Base-by-base conservation (phyloP, 1,139 yeast species). In the Dujonia santamariae region DNA sequence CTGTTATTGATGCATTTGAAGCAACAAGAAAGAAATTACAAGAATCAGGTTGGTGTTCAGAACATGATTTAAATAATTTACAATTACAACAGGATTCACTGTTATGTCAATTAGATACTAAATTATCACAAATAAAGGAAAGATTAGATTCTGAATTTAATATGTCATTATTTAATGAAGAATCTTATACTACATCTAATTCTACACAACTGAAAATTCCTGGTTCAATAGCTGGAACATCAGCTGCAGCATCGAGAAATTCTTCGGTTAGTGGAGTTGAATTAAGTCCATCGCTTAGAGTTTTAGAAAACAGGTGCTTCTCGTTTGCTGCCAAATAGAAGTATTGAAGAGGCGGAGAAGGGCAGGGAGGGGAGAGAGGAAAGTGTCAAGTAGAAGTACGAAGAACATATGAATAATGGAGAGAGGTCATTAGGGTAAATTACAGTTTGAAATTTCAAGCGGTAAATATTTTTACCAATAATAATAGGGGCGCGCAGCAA, bases 1-100 rank as follows among this genome's bases (percentile, higher is more conserved):
- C 58, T n/a, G 50, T 63, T 17, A 51, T 50, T 28, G 63, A 61
- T 14, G 68, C 69, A 3, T 69, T 57, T 42, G 62, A 55, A 29
- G 46, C 53, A 17, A 62, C 74, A n/a, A 61, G 51, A 35, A 50
- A 53, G 31, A 54, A 65, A 36, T 55, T 69, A 38, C 39, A 46
- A 19, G 57, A 56, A 27, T 59, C 67, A 34, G 75, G 75, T 2
- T 69, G 75, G 75, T 67, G 73, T 43, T 66, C 73, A 2, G 49
- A 48, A 23, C 66, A 66, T 40, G 75, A 69, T 46, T 57, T 69
- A 47, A 59, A 65, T 40, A 67, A 66, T 48, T 53, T 67, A 34
- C 63, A 57, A 42, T 45, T 63, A 26, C 72, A 66, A 41, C 59
- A 59, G 40, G 66, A 61, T 41, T 40, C 59, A 11, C 53, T 61